phyloP scores from a whole-genome alignment of 306 rosid species.

The Prosopis cineraria region DNA sequence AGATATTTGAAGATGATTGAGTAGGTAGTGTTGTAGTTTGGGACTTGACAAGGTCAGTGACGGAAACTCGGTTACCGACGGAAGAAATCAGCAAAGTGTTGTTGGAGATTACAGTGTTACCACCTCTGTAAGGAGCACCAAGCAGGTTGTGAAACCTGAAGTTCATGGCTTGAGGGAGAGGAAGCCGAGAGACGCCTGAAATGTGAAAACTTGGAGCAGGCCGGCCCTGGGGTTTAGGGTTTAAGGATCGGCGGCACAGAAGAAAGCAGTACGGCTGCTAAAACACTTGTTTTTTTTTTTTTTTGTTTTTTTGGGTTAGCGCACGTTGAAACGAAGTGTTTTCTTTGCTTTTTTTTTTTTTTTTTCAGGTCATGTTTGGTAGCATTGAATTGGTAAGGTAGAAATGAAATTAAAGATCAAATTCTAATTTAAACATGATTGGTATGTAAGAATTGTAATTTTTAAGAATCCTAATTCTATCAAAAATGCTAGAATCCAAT shows the following conservation, averaged over 20 bases:
- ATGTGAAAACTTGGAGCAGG: not conserved
- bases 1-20: constrained; percentile 78
- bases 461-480: too few relatives aligned
- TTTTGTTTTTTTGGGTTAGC: too few relatives aligned
- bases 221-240: not conserved
- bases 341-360: too few relatives aligned
- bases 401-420: too few relatives aligned
- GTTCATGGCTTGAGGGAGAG: constrained; percentile 50
- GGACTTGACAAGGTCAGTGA: constrained; percentile 82
- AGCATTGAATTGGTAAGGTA: too few relatives aligned
- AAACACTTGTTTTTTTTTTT: too few relatives aligned
- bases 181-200: not conserved
- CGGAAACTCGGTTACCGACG: constrained; percentile 78
- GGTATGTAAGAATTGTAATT: too few relatives aligned
- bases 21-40: constrained; percentile 69
- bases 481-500: too few relatives aligned
- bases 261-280: too few relatives aligned
- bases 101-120: constrained; percentile 65
- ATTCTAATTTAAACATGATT: too few relatives aligned
- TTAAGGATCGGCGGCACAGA: not conserved
- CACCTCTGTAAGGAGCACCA: constrained; percentile 97
- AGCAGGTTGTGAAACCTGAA: constrained; percentile 88
- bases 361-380: too few relatives aligned
- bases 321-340: too few relatives aligned
- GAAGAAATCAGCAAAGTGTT: constrained; percentile 75